phyloP scores from a whole-genome alignment of 2,329 filamentous ascomycete species.

The Colletotrichum limetticola region DNA sequence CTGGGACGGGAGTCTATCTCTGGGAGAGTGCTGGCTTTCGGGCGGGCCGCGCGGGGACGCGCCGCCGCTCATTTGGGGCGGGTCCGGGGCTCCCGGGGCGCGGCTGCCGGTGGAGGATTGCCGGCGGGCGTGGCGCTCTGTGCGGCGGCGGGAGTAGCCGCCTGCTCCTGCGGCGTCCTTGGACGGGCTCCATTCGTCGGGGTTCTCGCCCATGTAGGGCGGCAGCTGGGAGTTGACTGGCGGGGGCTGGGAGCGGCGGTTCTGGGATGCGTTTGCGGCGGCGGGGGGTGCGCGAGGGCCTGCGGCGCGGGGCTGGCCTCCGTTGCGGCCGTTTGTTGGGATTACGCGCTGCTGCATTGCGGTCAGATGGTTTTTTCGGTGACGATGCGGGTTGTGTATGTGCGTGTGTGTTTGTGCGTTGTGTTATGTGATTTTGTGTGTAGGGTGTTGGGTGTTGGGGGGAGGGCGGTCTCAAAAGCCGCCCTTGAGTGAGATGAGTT shows the following conservation, averaged over 20 bases:
- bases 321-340: slow-evolving; percentile 12
- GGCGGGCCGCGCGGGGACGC: not conserved
- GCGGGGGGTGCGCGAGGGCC: slow-evolving; percentile 27
- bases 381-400: not conserved
- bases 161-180: not conserved
- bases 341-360: slow-evolving; percentile 30
- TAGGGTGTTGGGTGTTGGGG: not conserved
- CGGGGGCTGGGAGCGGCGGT: slow-evolving; percentile 28
- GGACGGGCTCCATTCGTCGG: slow-evolving; percentile 26
- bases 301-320: slow-evolving; percentile 21
- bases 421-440: not conserved
- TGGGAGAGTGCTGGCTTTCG: not conserved
- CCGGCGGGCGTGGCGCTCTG: slow-evolving; percentile 33
- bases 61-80: slow-evolving; percentile 20
- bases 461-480: not conserved
- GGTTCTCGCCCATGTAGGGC: slow-evolving; percentile 21
- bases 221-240: slow-evolving; percentile 25
- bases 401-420: not conserved
- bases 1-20: not conserved
- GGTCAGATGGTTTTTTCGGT: slow-evolving; percentile 5
- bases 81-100: not conserved
- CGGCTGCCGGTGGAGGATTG: slow-evolving; percentile 27
- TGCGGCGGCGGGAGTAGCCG: slow-evolving; percentile 33
- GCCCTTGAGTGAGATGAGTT: not conserved
- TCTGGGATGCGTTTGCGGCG: slow-evolving; percentile 30